Base-by-base conservation (phyloP, 768 basidiomycete genomes). In the Favolaschia claudopus region DNA sequence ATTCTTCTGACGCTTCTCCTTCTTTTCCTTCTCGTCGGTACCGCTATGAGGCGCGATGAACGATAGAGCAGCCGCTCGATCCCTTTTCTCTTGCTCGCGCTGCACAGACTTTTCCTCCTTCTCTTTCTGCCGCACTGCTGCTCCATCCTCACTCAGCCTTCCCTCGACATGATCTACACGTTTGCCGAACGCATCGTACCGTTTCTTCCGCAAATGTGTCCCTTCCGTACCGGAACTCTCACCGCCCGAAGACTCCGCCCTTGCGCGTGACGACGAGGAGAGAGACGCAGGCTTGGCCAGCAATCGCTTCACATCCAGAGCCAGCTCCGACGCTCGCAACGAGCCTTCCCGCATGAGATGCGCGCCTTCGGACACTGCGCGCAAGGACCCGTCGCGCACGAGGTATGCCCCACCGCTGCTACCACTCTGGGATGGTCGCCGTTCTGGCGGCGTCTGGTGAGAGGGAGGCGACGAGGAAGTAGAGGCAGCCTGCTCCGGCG, bases 1-100 rank as follows among this genome's bases (percentile, higher is more conserved):
- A 24, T 73, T 72, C 53, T 68, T 71, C 62, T 58, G 57, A 7
- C 66, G 67, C 33, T 67, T 67, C 36, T 74, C 68, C 56, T 73
- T 70, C 15, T 72, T 63, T 0, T 71, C 64, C 31, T 68, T 49
- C 51, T 72, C 67, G 49, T 57, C 57, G 62, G 64, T 20, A 33
- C 28, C 20, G 44, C 52, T 28, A 63, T 36, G 25, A 2, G 54
- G 58, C 40, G n/a, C 50, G 5, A 64, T 27, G 22, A 25, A 17
- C 17, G 64, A 45, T 14, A 37, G 58, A 40, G 46, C 47, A 8
- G 70, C 67, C 12, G 71, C 67, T 40, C 62, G 63, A 48, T 42
- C 58, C 19, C 37, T 33, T 25, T 67, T 66, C 62, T 74, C 69
- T n/a, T 67, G 62, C 1, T 71, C 69, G 19, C 67, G 54, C 38